Percentiles rank a stretch among this genome's conserved stretches.
phyloP scores from a whole-genome alignment of 441 rosid species.

The Sinapis alba region DNA sequence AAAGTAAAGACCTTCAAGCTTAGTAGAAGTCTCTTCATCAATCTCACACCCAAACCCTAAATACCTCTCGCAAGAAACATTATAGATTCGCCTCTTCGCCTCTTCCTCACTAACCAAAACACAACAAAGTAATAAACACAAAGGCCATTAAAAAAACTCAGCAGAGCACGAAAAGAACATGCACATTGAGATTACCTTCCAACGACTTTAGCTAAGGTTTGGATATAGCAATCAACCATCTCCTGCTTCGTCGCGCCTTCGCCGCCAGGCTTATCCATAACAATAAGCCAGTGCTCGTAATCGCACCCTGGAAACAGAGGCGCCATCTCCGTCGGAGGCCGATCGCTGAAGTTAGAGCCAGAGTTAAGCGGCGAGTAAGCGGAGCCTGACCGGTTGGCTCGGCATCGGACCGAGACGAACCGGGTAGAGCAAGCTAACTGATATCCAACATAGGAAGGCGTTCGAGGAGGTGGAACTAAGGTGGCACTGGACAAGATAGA shows the following conservation, averaged over 20 bases:
- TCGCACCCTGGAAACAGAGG: conserved; percentile 97
- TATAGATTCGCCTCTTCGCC: conserved; percentile 84
- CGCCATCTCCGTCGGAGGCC: conserved; percentile 97
- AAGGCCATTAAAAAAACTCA: background rate
- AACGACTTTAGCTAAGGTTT: conserved; percentile 78
- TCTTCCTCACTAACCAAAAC: conserved; percentile 72
- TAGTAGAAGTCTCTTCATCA: conserved; percentile 93
- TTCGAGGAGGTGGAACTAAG: conserved; percentile 43
- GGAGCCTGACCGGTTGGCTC: conserved; percentile 74
- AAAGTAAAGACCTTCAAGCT: conserved; percentile 70
- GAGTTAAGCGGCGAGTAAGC: conserved; percentile 84
- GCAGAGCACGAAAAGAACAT: no score
- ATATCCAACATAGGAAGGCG: conserved; percentile 41
- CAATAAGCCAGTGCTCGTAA: conserved; percentile 95
- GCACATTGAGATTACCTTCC: conserved; percentile 82
- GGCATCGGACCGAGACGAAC: conserved; percentile 63
- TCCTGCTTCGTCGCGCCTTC: conserved; percentile 85
- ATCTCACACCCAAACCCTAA: conserved; percentile 94
- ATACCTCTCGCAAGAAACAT: conserved; percentile 94
- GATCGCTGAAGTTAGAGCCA: conserved; percentile 86
- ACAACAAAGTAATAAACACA: conserved; percentile 5
- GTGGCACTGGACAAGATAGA: conserved; percentile 23
- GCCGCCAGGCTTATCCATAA: conserved; percentile 95
- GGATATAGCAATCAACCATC: conserved; percentile 87
- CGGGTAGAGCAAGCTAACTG: conserved; percentile 43